Conservation (phyloP, 257 asterid genomes). For the Fraxinus excelsior region DNA sequence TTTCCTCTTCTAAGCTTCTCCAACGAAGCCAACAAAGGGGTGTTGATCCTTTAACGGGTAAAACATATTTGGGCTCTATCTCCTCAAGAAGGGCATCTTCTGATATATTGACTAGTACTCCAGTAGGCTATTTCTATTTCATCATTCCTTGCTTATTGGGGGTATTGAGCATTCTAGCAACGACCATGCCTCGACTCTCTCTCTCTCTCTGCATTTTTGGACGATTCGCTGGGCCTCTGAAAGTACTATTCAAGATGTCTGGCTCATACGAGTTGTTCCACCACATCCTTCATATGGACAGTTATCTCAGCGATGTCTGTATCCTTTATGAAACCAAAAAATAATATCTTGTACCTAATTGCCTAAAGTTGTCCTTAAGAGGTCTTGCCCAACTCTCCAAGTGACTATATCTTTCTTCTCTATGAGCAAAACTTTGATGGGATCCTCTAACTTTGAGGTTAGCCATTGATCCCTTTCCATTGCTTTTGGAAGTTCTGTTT, state of each 20-base stretch:
- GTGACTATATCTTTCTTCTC: no score
- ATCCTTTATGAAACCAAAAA: no score
- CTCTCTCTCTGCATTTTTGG: neutral
- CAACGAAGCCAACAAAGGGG: no score
- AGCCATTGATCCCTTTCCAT: neutral
- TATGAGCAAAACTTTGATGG: no score
- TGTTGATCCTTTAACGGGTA: no score
- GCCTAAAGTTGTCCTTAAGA: no score
- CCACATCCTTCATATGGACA: neutral
- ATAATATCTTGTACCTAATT: no score
- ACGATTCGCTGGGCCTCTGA: neutral
- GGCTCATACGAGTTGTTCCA: neutral
- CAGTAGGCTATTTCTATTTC: neutral
- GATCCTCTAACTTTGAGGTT: neutral
- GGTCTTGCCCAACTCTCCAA: no score
- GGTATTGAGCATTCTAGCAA: no score
- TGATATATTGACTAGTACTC: neutral
- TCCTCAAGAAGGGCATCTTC: neutral
- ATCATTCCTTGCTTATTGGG: neutral
- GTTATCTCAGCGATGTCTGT: neutral
- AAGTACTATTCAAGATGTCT: no score
- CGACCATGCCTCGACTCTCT: neutral
- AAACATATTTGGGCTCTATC: neutral
- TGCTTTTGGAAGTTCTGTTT: neutral
- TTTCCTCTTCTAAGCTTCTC: no score